phyloP scores from a whole-genome alignment of 768 basidiomycete genomes.

The Tephrocybe sp. region DNA sequence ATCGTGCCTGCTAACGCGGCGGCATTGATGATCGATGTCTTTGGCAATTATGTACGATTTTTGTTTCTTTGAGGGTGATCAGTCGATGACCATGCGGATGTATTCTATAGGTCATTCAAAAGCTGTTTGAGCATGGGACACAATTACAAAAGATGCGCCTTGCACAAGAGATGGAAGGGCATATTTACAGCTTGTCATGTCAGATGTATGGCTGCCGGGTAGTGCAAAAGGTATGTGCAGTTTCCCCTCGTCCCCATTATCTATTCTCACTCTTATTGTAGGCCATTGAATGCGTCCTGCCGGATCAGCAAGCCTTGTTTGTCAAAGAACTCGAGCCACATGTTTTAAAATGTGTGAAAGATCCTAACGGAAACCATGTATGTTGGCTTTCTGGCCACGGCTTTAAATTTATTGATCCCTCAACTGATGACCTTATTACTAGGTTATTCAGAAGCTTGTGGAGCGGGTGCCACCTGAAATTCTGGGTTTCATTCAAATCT shows the following conservation, averaged over 20 bases:
- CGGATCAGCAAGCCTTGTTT: constrained; percentile 74
- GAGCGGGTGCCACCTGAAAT: constrained; percentile 76
- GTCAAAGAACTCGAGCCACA: constrained; percentile 78
- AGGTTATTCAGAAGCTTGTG: constrained; percentile 89
- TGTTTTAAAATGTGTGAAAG: constrained; percentile 83
- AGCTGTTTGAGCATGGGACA: constrained; percentile 86
- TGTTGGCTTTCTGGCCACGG: constrained; percentile 20
- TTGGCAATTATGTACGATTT: constrained; percentile 86
- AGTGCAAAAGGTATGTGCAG: constrained; percentile 72
- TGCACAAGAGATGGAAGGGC: constrained; percentile 71
- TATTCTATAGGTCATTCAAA: constrained; percentile 77
- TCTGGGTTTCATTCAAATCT: constrained; percentile 69
- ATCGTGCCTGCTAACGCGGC: constrained; percentile 75
- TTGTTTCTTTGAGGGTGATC: neutral
- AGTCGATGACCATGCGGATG: neutral
- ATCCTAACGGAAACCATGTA: constrained; percentile 94
- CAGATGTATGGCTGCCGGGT: constrained; percentile 98
- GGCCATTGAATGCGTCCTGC: constrained; percentile 80
- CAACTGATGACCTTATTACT: neutral
- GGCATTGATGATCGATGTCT: constrained; percentile 85
- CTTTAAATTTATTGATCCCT: constrained; percentile 3
- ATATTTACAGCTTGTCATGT: constrained; percentile 71
- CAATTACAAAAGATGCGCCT: constrained; percentile 69
- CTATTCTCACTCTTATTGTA: constrained; percentile 28
- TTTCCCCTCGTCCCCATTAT: neutral